Base-by-base conservation (phyloP, 179 eudicot genomes). In the Pouteria campechiana region DNA sequence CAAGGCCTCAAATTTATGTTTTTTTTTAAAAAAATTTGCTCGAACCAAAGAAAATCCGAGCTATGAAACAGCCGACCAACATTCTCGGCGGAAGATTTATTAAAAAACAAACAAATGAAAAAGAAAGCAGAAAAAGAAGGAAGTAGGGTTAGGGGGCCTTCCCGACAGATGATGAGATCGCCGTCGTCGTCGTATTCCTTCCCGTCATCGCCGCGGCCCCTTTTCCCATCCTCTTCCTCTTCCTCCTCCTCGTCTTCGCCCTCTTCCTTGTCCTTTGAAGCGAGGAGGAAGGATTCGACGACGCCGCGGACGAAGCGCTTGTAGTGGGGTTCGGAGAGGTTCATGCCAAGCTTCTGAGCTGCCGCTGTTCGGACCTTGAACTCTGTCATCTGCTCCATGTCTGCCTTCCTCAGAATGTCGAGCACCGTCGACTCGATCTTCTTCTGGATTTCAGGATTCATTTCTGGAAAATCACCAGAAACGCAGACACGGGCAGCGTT, bases 111-210 rank as follows among this genome's bases (percentile, higher is more conserved):
- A 44, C 11, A 50, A 43, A 19, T 20, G 17, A n/a, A 41, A 9
- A 3, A 30, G n/a, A 23, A 14, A 27, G 3, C 12, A 40, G 25
- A 20, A 8, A 16, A 19, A 16, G 32, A 39, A 14, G 8, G 10
- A 14, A 27, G 25, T 7, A 33, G 37, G 43, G 34, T 19, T 21
- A 28, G 11, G n/a, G 4, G 32, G 61, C 71, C 48, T 15, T 85
- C 95, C 28, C 68, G 70, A 57, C 98, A 90, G 34, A 90, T 59
- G 48, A 90, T 86, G 46, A 79, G 90, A 52, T 78, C 87, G 37
- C 98, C 98, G 1, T 76, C 78, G 29, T 90, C 93, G 31, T 90
- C 94, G 44, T 58, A 81, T 71, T 85, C 95, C 29, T 65, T 68
- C 4, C 51, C 78, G 49, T 52, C 63, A 2, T 61, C 57, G 15